phyloP scores from a whole-genome alignment of 768 basidiomycete species.

The Hypholoma sublateritium region DNA sequence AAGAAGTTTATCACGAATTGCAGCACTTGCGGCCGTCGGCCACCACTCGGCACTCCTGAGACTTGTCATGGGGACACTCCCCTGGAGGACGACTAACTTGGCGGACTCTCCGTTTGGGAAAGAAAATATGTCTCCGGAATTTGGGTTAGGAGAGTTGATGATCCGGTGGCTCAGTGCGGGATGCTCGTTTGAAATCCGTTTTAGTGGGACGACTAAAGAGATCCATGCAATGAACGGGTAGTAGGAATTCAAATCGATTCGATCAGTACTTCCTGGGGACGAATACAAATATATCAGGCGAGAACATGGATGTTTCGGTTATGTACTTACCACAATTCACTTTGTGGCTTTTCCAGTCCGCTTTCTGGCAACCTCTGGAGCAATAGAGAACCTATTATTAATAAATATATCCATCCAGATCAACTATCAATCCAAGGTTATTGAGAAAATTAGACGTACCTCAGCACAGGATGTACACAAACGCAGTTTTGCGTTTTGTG shows the following conservation, averaged over 20 bases:
- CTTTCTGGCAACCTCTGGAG: neutral
- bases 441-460: neutral
- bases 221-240: slow-evolving; percentile 35
- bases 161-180: slow-evolving; percentile 27
- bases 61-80: slow-evolving; percentile 4
- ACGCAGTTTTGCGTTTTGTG: neutral
- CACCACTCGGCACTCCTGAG: slow-evolving; percentile 28
- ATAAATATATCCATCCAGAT: too few species aligned
- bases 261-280: slow-evolving; percentile 35
- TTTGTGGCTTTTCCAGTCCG: neutral
- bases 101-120: slow-evolving; percentile 26
- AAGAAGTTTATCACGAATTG: slow-evolving; percentile 27
- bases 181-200: slow-evolving; percentile 18
- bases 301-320: neutral
- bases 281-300: too few species aligned
- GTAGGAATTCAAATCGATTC: slow-evolving; percentile 30
- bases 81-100: slow-evolving; percentile 28
- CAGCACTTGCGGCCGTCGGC: slow-evolving; percentile 24
- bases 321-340: neutral
- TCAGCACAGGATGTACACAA: neutral
- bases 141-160: slow-evolving; percentile 25
- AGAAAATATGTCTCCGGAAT: neutral
- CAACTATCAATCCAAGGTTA: too few species aligned
- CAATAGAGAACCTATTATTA: neutral
- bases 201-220: slow-evolving; percentile 21